A percentile compares a stretch with the other conserved stretches of the same genome.
phyloP scores from a whole-genome alignment of 2,329 filamentous ascomycete genomes.

The Cylindrodendrum hubeiense region DNA sequence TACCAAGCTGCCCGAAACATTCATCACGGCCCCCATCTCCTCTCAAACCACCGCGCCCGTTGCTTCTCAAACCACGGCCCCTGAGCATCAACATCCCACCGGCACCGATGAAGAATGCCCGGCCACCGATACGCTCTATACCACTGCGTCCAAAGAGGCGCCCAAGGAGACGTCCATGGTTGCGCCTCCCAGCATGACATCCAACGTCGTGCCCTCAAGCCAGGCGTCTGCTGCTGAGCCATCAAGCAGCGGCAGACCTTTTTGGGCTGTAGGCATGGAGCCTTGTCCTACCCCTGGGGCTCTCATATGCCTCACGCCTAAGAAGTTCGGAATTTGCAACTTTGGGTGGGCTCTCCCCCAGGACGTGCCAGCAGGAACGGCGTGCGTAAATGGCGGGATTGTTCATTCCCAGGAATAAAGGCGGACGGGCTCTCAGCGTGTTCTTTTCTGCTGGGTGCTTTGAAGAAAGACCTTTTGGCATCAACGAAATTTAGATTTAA shows the following conservation, averaged over 20 bases:
- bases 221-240: constrained; percentile 5
- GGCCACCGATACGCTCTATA: neutral
- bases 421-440: neutral
- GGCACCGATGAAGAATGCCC: neutral
- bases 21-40: neutral
- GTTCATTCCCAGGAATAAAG: neutral
- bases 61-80: neutral
- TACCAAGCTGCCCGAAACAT: neutral
- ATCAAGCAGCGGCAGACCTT: constrained; percentile 10
- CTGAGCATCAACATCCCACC: neutral
- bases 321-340: constrained; percentile 41
- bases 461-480: neutral
- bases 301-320: constrained; percentile 33
- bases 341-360: constrained; percentile 37
- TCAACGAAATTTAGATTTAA: too few species aligned
- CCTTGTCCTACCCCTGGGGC: constrained; percentile 30
- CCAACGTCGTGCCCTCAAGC: neutral
- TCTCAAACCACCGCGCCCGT: neutral
- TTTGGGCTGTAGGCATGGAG: constrained; percentile 29
- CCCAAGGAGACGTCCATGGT: neutral
- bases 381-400: constrained; percentile 35
- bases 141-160: neutral
- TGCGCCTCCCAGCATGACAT: too few species aligned
- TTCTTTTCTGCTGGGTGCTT: neutral
- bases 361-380: constrained; percentile 33